phyloP scores from a whole-genome alignment of 352 stramenopile species.

The Peronospora destructor region DNA sequence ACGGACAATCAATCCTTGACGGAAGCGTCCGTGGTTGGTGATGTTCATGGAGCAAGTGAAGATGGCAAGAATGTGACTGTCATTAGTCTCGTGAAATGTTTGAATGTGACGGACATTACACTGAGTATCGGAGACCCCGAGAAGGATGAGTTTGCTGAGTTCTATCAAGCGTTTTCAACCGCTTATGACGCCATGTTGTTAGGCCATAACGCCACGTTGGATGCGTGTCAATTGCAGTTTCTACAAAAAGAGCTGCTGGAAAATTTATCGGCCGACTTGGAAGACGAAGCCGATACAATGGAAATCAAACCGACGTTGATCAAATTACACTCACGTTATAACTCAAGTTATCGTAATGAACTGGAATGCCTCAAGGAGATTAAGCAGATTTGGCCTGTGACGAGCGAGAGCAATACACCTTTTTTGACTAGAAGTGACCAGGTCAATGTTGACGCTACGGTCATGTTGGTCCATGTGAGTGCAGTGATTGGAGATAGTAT shows the following conservation, averaged over 20 bases:
- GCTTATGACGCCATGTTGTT: conserved; percentile 61
- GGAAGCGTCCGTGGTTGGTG: conserved; percentile 14
- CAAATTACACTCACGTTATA: conserved; percentile 32
- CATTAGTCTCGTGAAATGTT: conserved; percentile 47
- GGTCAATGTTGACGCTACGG: conserved; percentile 30
- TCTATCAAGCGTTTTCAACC: conserved; percentile 48
- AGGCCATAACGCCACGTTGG: conserved; percentile 41
- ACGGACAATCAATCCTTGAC: conserved; percentile 2
- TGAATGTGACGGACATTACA: conserved; percentile 33
- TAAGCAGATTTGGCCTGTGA: conserved; percentile 36
- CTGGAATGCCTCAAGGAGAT: conserved; percentile 39
- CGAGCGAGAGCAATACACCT: conserved; percentile 48
- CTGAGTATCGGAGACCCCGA: conserved; percentile 40
- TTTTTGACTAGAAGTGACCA: conserved; percentile 62
- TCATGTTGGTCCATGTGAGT: conserved; percentile 56
- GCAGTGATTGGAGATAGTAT: conserved; percentile 35
- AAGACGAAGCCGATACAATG: conserved; percentile 18
- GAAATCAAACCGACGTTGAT: conserved; percentile 50
- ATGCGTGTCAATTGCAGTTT: conserved; percentile 65
- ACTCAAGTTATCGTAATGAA: conserved; percentile 23
- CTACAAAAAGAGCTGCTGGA: conserved; percentile 47
- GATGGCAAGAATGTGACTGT: conserved; percentile 45
- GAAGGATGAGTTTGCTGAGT: conserved; percentile 40
- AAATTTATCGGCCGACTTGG: conserved; percentile 28
- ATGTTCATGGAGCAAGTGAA: conserved; percentile 30